Evolutionary conservation across 495 filamentous ascomycete species (phyloP).

Genomic region (Aspergillus egyptiacus): DNA sequence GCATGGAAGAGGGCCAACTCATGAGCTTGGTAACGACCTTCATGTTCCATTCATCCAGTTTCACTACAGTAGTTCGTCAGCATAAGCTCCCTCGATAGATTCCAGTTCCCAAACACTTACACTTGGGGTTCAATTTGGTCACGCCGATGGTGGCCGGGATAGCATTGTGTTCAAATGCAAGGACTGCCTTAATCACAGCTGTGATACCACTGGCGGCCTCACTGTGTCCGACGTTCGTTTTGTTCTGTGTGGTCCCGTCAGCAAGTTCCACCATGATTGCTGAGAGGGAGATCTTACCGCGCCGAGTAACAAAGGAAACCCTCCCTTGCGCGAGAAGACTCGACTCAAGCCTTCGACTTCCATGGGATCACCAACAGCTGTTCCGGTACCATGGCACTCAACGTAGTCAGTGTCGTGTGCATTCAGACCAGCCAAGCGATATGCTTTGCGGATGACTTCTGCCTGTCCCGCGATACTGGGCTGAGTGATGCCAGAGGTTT

Average conservation of each 20-base stretch:
- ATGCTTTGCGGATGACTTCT: conserved; percentile 18
- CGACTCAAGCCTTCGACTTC: conserved; percentile 11
- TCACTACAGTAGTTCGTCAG: too few species aligned
- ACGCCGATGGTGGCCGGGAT: conserved; percentile 38
- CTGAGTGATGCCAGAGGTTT: conserved; percentile 3
- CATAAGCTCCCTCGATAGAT: too few species aligned
- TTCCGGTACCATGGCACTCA: conserved; percentile 51
- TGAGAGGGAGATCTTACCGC: too few species aligned
- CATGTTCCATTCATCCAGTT: too few species aligned
- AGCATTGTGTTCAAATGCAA: conserved; percentile 39
- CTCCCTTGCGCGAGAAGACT: not conserved
- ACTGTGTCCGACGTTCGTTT: conserved; percentile 39
- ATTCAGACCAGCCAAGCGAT: too few species aligned
- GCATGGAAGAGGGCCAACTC: not conserved
- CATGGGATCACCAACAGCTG: conserved; percentile 29
- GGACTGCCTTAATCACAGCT: conserved; percentile 48
- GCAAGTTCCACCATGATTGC: too few species aligned
- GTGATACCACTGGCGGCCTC: conserved; percentile 37
- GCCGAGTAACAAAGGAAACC: conserved; percentile 23
- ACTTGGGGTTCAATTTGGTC: conserved; percentile 17
- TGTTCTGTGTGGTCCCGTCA: too few species aligned
- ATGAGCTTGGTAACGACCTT: not conserved
- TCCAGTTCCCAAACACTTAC: too few species aligned
- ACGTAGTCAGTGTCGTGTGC: too few species aligned
- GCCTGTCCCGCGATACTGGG: conserved; percentile 14